Evolutionary conservation across 768 basidiomycete species (phyloP).

Genomic region (Harrya chromipes): DNA sequence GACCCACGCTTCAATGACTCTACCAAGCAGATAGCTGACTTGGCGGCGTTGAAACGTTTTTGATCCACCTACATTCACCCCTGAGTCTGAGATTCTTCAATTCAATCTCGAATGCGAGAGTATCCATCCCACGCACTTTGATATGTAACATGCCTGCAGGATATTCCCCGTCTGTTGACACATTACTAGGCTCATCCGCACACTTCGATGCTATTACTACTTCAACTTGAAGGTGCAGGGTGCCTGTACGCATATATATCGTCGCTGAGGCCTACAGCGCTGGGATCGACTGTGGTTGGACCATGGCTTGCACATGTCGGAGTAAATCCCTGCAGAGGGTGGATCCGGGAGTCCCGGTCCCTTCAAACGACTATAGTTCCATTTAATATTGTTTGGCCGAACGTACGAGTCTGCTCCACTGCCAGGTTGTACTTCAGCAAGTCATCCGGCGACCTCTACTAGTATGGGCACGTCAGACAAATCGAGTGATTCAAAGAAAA

Average conservation of each 20-base stretch:
- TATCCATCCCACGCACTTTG: constrained; percentile 9
- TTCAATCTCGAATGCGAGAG: constrained; percentile 23
- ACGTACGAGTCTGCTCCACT: too few relatives aligned
- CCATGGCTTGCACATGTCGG: not conserved
- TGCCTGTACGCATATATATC: too few relatives aligned
- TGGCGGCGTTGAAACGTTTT: constrained; percentile 22
- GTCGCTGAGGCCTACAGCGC: not conserved
- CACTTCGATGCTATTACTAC: not conserved
- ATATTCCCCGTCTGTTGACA: constrained; percentile 2
- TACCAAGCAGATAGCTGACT: constrained; percentile 9
- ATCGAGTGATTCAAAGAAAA: too few relatives aligned
- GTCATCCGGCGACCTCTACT: not conserved
- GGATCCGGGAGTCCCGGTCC: not conserved
- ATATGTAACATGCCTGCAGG: constrained; percentile 14
- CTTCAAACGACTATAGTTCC: not conserved
- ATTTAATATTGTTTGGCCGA: not conserved
- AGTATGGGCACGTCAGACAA: too few relatives aligned
- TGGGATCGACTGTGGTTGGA: constrained; percentile 2
- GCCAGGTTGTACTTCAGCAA: too few relatives aligned
- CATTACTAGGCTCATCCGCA: not conserved
- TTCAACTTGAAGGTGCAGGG: too few relatives aligned
- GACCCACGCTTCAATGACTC: constrained; percentile 13
- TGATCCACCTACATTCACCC: constrained; percentile 23
- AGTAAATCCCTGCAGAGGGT: not conserved
- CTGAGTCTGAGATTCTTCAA: constrained; percentile 24